These are phyloP conservation scores for Fonsecaea erecta DNA, from an alignment of 2,329 filamentous ascomycete genomes.

Conservation along the genomic window DNA sequence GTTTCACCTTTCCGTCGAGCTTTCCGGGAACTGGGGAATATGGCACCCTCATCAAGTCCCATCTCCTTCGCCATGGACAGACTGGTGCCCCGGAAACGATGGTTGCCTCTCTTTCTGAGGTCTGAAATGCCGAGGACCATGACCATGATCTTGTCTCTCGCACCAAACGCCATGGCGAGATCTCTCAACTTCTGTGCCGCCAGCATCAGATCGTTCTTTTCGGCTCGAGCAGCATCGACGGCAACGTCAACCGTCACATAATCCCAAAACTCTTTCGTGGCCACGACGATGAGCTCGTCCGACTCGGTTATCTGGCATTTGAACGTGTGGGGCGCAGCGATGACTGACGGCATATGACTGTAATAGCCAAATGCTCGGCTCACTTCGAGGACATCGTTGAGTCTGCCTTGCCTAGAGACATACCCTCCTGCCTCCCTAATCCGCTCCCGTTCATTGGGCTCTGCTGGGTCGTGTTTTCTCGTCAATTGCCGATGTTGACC, in stretches of 20 bases:
- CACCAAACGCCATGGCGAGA: constrained; percentile 92
- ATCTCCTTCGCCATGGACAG: constrained; percentile 82
- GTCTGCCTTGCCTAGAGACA: constrained; percentile 89
- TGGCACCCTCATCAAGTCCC: constrained; percentile 63
- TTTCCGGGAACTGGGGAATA: constrained; percentile 66
- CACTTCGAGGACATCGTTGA: constrained; percentile 89
- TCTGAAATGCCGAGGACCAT: constrained; percentile 97
- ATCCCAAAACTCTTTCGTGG: constrained; percentile 93
- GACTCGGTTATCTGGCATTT: constrained; percentile 80
- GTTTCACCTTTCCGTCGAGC: constrained; percentile 60
- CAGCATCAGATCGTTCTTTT: constrained; percentile 88
- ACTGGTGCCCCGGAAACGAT: constrained; percentile 75
- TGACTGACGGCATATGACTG: constrained; percentile 87
- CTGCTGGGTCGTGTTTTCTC: constrained; percentile 89
- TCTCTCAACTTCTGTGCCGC: constrained; percentile 94
- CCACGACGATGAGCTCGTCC: constrained; percentile 91
- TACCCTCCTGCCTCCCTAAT: constrained; percentile 95
- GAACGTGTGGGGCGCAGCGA: constrained; percentile 83
- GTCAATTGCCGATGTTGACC: constrained; percentile 83
- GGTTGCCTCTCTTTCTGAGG: constrained; percentile 81
- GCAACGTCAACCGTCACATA: constrained; percentile 87
- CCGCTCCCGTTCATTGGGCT: constrained; percentile 78
- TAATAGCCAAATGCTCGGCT: constrained; percentile 95
- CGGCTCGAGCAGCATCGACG: constrained; percentile 86
- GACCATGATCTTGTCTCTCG: constrained; percentile 95